Percentiles rank a stretch among this genome's conserved stretches.
Evolutionary conservation across 1,139 yeast genomes (phyloP).

Genomic region (Lodderomyces parapsilosis): DNA sequence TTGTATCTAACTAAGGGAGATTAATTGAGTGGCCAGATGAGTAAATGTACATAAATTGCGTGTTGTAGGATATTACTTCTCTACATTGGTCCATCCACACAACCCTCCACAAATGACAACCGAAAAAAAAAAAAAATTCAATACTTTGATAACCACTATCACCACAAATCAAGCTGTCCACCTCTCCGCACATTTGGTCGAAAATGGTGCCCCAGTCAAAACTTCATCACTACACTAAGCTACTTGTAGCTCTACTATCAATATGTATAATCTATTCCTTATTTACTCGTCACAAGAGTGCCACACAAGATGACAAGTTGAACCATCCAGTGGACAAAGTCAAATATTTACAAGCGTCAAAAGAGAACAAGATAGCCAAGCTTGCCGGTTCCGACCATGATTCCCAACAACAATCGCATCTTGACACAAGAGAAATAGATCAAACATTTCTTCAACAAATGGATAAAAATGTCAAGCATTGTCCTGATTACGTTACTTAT

Average conservation of each 20-base stretch:
- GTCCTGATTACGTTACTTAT: conserved; percentile 45
- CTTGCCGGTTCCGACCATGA: neutral
- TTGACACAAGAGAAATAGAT: conserved; percentile 1
- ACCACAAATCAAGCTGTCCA: no score
- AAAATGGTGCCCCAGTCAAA: conserved; percentile 10
- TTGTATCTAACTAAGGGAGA: conserved; percentile 17
- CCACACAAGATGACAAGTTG: neutral
- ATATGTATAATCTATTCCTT: conserved; percentile 1
- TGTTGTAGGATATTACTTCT: no score
- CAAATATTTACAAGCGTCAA: neutral
- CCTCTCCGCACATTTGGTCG: no score
- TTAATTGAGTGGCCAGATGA: neutral
- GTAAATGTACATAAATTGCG: no score
- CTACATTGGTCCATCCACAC: no score
- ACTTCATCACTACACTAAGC: conserved; percentile 3
- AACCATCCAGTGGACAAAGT: conserved; percentile 4
- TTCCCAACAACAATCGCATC: neutral
- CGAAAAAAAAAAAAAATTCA: no score
- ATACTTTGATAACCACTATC: no score
- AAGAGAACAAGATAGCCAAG: neutral
- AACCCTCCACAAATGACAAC: no score
- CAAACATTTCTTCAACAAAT: conserved; percentile 13
- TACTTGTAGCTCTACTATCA: conserved; percentile 5
- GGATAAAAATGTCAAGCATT: conserved; percentile 23
- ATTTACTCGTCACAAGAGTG: neutral